These are phyloP conservation scores for Arbutus unedo DNA, from an alignment of 148 eudicot genomes.

Conservation along the genomic window DNA sequence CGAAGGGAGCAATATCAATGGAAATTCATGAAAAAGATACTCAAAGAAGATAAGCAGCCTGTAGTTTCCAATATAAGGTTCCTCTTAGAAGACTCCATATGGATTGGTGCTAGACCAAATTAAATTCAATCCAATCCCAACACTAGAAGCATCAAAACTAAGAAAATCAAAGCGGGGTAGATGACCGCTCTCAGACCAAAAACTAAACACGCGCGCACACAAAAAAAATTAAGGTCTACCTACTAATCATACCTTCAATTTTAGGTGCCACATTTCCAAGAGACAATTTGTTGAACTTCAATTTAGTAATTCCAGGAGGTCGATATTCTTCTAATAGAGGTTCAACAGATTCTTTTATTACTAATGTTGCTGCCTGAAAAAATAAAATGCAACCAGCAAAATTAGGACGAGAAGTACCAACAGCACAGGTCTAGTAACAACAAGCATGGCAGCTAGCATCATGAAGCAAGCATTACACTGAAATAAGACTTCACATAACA, in stretches of 20 bases:
- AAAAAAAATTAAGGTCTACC: neutral
- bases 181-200: neutral
- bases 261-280: slow-evolving; percentile 97
- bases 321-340: slow-evolving; percentile 94
- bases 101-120: neutral
- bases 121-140: neutral
- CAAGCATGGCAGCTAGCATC: neutral
- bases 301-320: slow-evolving; percentile 78
- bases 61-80: neutral
- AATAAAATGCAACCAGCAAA: slow-evolving; percentile 8
- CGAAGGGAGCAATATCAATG: neutral
- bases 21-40: neutral
- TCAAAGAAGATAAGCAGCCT: neutral
- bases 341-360: slow-evolving; percentile 92
- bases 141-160: neutral
- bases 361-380: slow-evolving; percentile 74
- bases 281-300: slow-evolving; percentile 91
- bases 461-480: neutral
- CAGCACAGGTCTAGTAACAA: neutral
- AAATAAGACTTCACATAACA: neutral
- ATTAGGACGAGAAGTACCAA: neutral
- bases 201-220: neutral
- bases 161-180: slow-evolving; percentile 1
- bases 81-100: neutral
- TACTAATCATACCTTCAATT: slow-evolving; percentile 65